A percentile compares a stretch with the other conserved stretches of the same genome.
These are phyloP conservation scores for Penicillium nordicum DNA, from an alignment of 2,329 filamentous ascomycete species.

Conservation along the genomic window DNA sequence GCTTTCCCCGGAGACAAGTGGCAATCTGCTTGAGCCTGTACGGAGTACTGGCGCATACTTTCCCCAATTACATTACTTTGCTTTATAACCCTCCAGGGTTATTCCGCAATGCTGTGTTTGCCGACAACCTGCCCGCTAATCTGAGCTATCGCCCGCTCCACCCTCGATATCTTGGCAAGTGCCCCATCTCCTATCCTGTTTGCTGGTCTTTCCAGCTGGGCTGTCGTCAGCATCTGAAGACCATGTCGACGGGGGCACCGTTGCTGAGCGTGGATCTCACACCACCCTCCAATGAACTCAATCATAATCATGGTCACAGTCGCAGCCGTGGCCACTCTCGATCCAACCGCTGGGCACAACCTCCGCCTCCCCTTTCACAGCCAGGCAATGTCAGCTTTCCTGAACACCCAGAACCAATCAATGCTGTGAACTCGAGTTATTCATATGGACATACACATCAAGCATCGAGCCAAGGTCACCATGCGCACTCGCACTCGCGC, in stretches of 20 bases:
- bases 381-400: constrained; percentile 21
- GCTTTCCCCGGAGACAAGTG: not conserved
- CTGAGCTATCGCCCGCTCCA: constrained; percentile 3
- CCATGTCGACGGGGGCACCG: constrained; percentile 35
- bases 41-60: not conserved
- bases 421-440: constrained; percentile 13
- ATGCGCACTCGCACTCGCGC: constrained; percentile 41
- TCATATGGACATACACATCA: constrained; percentile 27
- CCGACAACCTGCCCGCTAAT: constrained; percentile 1
- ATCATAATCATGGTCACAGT: constrained; percentile 25
- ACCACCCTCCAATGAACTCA: constrained; percentile 25
- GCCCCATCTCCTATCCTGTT: constrained; percentile 9
- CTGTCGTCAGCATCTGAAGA: constrained; percentile 12
- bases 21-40: not conserved
- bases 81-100: not conserved
- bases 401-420: constrained; percentile 13
- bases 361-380: constrained; percentile 26
- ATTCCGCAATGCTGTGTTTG: not conserved
- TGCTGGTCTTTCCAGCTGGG: constrained; percentile 9
- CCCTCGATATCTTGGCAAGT: constrained; percentile 13
- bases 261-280: constrained; percentile 30
- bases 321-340: constrained; percentile 36
- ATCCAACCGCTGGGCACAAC: constrained; percentile 30
- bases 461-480: constrained; percentile 24
- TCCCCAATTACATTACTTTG: not conserved